These are phyloP conservation scores for Dionaea muscipula DNA, from an alignment of 179 eudicot genomes.

Conservation along the genomic window DNA sequence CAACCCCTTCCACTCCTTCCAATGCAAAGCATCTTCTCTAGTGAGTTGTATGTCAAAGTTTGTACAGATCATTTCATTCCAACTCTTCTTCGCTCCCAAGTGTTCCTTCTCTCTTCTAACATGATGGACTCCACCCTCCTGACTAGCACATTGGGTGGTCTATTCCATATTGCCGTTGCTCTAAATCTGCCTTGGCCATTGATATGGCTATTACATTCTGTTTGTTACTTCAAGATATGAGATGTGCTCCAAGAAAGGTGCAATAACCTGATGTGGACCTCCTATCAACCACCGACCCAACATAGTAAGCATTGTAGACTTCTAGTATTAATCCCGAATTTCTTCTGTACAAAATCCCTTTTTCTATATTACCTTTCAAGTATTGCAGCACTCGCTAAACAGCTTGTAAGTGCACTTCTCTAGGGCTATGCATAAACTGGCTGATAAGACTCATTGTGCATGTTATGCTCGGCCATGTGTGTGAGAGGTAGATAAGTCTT, in stretches of 20 bases:
- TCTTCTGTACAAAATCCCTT: neutral
- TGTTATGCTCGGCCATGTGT: neutral
- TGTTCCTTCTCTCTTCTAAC: too few relatives aligned
- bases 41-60: too few relatives aligned
- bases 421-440: conserved; percentile 1
- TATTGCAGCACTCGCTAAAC: neutral
- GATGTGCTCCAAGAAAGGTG: conserved; percentile 1
- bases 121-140: too few relatives aligned
- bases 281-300: neutral
- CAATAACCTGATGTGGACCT: too few relatives aligned
- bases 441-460: neutral
- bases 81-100: too few relatives aligned
- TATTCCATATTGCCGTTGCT: neutral
- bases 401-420: neutral
- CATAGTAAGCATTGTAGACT: neutral
- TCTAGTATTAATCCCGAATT: neutral
- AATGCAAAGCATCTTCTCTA: too few relatives aligned
- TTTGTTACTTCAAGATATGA: neutral
- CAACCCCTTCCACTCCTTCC: too few relatives aligned
- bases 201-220: neutral
- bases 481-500: neutral
- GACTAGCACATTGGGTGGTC: too few relatives aligned
- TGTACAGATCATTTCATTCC: too few relatives aligned
- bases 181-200: neutral
- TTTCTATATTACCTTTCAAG: neutral